Evolutionary conservation across 371 early-diverging fungal genomes (phyloP), one percentile per base, ranked within the genome.

Genomic region (Vittaforma corneae): DNA sequence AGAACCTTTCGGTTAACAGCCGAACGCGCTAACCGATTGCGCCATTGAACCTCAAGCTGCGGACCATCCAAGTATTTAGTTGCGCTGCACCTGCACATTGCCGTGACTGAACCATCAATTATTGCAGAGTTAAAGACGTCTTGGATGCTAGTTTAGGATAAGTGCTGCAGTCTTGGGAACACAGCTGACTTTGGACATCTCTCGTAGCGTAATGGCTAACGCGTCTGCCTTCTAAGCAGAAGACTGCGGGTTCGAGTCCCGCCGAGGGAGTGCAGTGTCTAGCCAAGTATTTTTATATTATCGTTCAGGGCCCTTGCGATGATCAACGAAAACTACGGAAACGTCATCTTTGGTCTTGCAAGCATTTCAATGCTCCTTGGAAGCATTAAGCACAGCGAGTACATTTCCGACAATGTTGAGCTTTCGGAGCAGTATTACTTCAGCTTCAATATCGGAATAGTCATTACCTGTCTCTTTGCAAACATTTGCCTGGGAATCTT

Each of bases 11-110:
- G 68, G 59, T 68, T 68, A 68, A 68, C 68, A 68, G 68, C 59
- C 68, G 68, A 53, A 68, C 68, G 68, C 68, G 68, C 68, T 68
- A 68, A 62, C 68, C 68, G 6, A 62, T 68, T 68, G 68, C 68
- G 68, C 68, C 62, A 68, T 58, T 26, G 56, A 53, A 68, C 66
- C 68, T 63, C 40, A 61, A 50, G n/a, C n/a, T n/a, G n/a, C n/a
- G n/a, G n/a, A n/a, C n/a, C n/a, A n/a, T n/a, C n/a, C n/a, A n/a
- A n/a, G n/a, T n/a, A n/a, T n/a, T n/a, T n/a, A n/a, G n/a, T n/a
- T n/a, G n/a, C n/a, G n/a, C n/a, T n/a, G n/a, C n/a, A n/a, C n/a
- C n/a, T n/a, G n/a, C n/a, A n/a, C n/a, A n/a, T n/a, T n/a, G n/a
- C n/a, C n/a, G n/a, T n/a, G n/a, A n/a, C n/a, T n/a, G n/a, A n/a